Base-by-base conservation (phyloP, 257 asterid genomes). In the Linderniella brevidens region DNA sequence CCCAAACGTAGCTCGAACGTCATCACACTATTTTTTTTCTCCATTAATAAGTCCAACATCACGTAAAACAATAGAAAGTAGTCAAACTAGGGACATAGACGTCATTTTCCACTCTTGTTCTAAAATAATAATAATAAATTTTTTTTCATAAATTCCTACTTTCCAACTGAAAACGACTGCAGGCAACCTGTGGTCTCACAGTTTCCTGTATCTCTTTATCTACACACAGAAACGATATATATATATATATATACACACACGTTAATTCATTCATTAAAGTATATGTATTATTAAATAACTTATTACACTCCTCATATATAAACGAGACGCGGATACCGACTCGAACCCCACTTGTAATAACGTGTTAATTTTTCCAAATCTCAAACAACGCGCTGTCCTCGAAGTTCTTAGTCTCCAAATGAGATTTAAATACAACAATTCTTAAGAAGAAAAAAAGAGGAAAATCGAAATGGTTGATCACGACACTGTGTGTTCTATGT, bases 401-500 rank as follows among this genome's bases (percentile, higher is more conserved):
- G 19, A 3, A 9, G 1, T 43, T 4, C 48, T 4, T 43, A 14
- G 14, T 11, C 16, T n/a, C 45, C 16, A 40, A 12, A 40, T 12
- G 11, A 0, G 45, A 14, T 25, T 25, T 25, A 25, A 3, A 25
- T 25, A 25, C 32, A 25, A 40, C 14, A 14, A 40, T 12, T 40
- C 16, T 40, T 14, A 11, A 14, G 9, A 12, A 11, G 11, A 40
- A 14, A 11, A 18, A 9, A 41, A 43, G 2, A 3, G 9, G 13
- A 0, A 35, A 16, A 41, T 17, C 38, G 17, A 14, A 58, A 86
- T 86, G 96, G 84, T 71, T 72, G 94, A 86, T 72, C 76, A 58
- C 43, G 75, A 77, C 43, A 79, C 75, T 13, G 96, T 86, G 44
- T 86, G 96, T 46, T 77, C 80, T 60, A 77, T 86, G 96, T 86